These are phyloP conservation scores for Pyrenula massariospora DNA, from an alignment of 495 filamentous ascomycete species.

Conservation along the genomic window DNA sequence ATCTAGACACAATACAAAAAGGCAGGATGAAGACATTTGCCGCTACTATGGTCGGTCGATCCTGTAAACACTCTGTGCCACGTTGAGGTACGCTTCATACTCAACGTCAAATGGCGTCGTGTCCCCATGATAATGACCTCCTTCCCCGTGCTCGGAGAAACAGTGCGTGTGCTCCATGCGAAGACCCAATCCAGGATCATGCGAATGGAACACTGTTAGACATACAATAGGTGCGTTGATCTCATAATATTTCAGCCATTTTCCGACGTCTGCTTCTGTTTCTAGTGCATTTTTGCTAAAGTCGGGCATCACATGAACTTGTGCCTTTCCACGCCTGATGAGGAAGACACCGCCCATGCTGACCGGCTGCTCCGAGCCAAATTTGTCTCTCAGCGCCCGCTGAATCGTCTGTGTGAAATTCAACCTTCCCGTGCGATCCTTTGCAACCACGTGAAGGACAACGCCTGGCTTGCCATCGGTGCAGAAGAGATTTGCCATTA, in stretches of 20 bases:
- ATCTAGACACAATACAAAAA: constrained; percentile 27
- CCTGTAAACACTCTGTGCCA: constrained; percentile 20
- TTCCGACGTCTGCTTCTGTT: not conserved
- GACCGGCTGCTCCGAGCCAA: constrained; percentile 16
- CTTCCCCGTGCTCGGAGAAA: constrained; percentile 18
- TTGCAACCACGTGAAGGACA: constrained; percentile 20
- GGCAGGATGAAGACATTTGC: constrained; percentile 31
- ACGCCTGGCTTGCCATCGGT: constrained; percentile 16
- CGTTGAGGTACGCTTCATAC: constrained; percentile 29
- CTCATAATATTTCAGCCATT: constrained; percentile 25
- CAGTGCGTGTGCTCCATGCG: constrained; percentile 34
- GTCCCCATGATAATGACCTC: constrained; percentile 31
- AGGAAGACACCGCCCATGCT: constrained; percentile 27
- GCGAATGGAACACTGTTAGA: constrained; percentile 25
- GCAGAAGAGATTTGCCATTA: constrained; percentile 29
- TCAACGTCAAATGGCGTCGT: constrained; percentile 17
- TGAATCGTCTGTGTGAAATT: constrained; percentile 26
- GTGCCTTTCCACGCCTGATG: constrained; percentile 19
- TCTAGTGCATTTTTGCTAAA: constrained; percentile 17
- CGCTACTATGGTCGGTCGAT: constrained; percentile 16
- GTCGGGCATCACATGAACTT: constrained; percentile 33
- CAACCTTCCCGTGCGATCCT: constrained; percentile 10
- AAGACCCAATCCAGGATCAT: constrained; percentile 19
- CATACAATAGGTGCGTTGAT: constrained; percentile 23
- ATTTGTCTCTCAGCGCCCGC: constrained; percentile 9